Evolutionary conservation across 2,329 filamentous ascomycete genomes (phyloP).

Genomic region (Clarireedia monteithiana): DNA sequence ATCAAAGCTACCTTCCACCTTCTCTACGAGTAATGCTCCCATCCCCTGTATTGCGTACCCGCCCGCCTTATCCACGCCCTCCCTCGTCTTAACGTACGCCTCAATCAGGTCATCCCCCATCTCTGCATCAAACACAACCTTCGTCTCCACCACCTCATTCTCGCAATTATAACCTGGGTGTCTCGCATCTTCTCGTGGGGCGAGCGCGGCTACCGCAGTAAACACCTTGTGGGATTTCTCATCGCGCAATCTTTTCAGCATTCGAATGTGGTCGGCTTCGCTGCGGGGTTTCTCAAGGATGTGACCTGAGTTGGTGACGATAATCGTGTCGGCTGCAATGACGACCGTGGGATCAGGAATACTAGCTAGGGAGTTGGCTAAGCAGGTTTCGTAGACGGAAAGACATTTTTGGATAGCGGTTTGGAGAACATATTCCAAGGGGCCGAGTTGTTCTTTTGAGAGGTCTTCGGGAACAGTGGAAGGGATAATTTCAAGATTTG

Average conservation of each 20-base stretch:
- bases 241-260: slow-evolving; percentile 77
- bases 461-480: slow-evolving; percentile 81
- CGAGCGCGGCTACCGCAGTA: slow-evolving; percentile 78
- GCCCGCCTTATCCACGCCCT: slow-evolving; percentile 93
- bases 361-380: slow-evolving; percentile 33
- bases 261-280: slow-evolving; percentile 73
- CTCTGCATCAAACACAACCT: slow-evolving; percentile 73
- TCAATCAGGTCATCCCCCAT: slow-evolving; percentile 79
- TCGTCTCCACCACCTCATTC: slow-evolving; percentile 80
- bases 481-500: slow-evolving; percentile 74
- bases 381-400: slow-evolving; percentile 46
- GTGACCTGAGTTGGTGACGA: slow-evolving; percentile 65
- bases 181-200: slow-evolving; percentile 69
- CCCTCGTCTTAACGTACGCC: slow-evolving; percentile 72
- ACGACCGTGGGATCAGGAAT: slow-evolving; percentile 68
- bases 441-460: slow-evolving; percentile 63
- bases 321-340: slow-evolving; percentile 84
- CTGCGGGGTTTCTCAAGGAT: slow-evolving; percentile 88
- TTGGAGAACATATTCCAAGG: slow-evolving; percentile 83
- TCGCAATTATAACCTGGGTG: slow-evolving; percentile 82
- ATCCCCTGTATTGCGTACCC: slow-evolving; percentile 92
- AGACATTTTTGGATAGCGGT: slow-evolving; percentile 81
- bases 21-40: slow-evolving; percentile 79
- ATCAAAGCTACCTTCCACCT: slow-evolving; percentile 82
- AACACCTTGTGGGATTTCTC: slow-evolving; percentile 71